phyloP scores from a whole-genome alignment of 352 stramenopile genomes.

The Phytophthora tubulina region DNA sequence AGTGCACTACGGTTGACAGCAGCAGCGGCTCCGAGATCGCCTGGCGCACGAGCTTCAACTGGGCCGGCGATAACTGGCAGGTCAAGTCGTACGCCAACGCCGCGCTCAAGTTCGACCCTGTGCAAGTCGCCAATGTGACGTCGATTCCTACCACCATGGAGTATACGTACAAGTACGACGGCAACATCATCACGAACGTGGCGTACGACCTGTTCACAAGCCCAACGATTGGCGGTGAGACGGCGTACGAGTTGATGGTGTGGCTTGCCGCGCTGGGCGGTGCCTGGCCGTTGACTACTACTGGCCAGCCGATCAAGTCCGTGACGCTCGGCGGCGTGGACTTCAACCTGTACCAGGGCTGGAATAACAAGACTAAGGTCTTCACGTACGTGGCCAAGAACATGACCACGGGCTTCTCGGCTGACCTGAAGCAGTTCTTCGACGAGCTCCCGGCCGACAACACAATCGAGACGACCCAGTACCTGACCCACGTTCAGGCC shows the following conservation, averaged over 20 bases:
- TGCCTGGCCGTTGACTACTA: constrained; percentile 38
- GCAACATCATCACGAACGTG: constrained; percentile 44
- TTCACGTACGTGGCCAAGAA: constrained; percentile 42
- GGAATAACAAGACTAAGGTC: constrained; percentile 42
- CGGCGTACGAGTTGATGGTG: constrained; percentile 50
- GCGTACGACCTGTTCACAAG: constrained; percentile 49
- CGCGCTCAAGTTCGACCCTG: constrained; percentile 42
- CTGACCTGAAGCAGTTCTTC: constrained; percentile 43
- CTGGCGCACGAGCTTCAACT: constrained; percentile 51
- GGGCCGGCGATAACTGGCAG: constrained; percentile 41
- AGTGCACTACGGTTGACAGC: constrained; percentile 47
- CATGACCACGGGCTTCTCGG: constrained; percentile 29
- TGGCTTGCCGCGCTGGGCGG: constrained; percentile 40
- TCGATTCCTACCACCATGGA: constrained; percentile 47
- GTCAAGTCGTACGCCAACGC: constrained; percentile 59
- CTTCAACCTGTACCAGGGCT: constrained; percentile 44
- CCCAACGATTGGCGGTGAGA: constrained; percentile 28
- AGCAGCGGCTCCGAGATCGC: constrained; percentile 33
- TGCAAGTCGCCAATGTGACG: constrained; percentile 40
- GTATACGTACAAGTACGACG: constrained; percentile 45
- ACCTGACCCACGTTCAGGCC: constrained; percentile 42
- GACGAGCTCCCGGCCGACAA: constrained; percentile 35
- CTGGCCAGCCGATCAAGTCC: constrained; percentile 34
- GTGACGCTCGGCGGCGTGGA: constrained; percentile 25
- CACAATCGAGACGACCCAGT: constrained; percentile 37